Evolutionary conservation across 2,329 filamentous ascomycete species (phyloP), one percentile per base, ranked within the genome.

Genomic region (Ophiostoma piceae): DNA sequence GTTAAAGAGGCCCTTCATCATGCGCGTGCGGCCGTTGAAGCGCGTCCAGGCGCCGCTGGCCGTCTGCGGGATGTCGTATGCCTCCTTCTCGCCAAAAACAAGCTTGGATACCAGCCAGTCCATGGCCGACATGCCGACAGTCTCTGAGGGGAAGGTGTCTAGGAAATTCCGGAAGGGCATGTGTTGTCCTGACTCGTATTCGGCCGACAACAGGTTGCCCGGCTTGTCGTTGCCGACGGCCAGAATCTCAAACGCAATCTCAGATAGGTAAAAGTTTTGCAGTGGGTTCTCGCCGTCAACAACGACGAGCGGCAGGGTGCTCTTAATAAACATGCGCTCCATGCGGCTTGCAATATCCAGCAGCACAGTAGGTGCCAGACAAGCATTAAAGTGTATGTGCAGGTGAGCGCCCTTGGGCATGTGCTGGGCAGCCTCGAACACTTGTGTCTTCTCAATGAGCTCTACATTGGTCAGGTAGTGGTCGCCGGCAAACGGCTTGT

Each of bases 341-440:
- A 88, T 86, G 5, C 72, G 81, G 80, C 81, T 84, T 73, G 80
- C 85, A 73, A 81, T 81, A 32, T 80, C 78, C 14, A 92, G 80
- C 26, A 92, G 80, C 5, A 87, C 82, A 1, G 81, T 77, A 11
- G 90, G 88, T 16, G 82, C 80, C 4, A 92, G 80, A 71, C 90
- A 91, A n/a, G 90, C 85, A 76, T 92, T 93, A 81, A 91, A 92
- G 77, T 93, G 90, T 32, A 92, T 85, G 77, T 93, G 90, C 32
- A 92, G 80, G 76, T 92, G 88, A 0, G 85, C 84, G 2, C 90
- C 90, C 77, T 93, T 93, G 60, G 90, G 90, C 81, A 91, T 84
- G 70, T 77, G 76, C 41, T 79, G 80, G 6, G 87, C 84, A 35
- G 90, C 82, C 37, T 80, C 74, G 74, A 88, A 86, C 16, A 92